Conservation (phyloP, 148 eudicot species). For the Oxyria digyna region DNA sequence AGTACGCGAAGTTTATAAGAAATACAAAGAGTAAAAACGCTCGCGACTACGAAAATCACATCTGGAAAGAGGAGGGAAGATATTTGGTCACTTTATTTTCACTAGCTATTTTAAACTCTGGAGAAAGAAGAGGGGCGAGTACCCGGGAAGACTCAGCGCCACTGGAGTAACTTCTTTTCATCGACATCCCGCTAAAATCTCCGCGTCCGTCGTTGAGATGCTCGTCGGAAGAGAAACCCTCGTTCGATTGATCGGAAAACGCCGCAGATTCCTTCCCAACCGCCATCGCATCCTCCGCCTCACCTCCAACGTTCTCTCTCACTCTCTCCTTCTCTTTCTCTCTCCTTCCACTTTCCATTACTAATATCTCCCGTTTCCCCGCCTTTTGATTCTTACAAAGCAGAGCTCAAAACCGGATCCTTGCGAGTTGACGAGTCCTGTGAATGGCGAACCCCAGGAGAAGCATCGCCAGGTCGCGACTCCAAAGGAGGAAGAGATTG, state of each 20-base stretch:
- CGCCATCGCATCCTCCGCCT: slow-evolving; percentile 25
- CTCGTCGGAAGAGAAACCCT: slow-evolving; percentile 56
- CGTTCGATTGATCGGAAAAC: slow-evolving; percentile 50
- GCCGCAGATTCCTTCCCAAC: slow-evolving; percentile 43
- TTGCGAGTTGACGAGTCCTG: not conserved
- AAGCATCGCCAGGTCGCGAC: not conserved
- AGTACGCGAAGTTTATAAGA: too few species aligned
- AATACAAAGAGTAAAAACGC: too few species aligned
- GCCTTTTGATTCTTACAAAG: not conserved
- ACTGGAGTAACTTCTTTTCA: not conserved
- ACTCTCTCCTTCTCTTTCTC: not conserved
- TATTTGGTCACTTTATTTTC: not conserved
- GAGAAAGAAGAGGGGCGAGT: not conserved
- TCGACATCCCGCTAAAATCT: not conserved
- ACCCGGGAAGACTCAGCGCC: not conserved
- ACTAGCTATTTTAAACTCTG: not conserved
- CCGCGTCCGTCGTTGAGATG: slow-evolving; percentile 16
- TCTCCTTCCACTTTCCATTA: slow-evolving; percentile 1
- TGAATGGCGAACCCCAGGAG: not conserved
- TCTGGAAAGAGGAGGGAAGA: not conserved
- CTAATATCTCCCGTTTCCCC: not conserved
- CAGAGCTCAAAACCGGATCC: slow-evolving; percentile 17
- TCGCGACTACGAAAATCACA: too few species aligned
- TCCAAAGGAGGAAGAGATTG: slow-evolving; percentile 7
- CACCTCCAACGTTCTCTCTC: slow-evolving; percentile 14